Percentiles rank a stretch among this genome's conserved stretches.
phyloP scores from a whole-genome alignment of 805 yeast genomes.

The Candida dajiaensis region DNA sequence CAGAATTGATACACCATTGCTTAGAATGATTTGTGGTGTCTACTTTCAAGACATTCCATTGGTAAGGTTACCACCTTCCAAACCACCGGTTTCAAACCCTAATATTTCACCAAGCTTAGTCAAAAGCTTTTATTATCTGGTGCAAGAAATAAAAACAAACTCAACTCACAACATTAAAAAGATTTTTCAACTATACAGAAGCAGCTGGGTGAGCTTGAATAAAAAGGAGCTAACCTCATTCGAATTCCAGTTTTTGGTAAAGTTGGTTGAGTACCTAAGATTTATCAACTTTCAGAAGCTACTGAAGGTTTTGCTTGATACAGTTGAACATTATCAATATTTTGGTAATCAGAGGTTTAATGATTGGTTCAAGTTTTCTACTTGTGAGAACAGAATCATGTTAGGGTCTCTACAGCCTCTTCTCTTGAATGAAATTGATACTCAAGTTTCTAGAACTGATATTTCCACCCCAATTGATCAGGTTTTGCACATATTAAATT shows the following conservation, averaged over 20 bases:
- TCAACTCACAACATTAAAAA: conserved; percentile 26
- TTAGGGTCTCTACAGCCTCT: conserved; percentile 7
- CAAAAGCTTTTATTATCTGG: conserved; percentile 28
- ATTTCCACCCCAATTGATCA: conserved; percentile 3
- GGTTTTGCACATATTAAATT: conserved; percentile 4
- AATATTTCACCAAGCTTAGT: conserved; percentile 26
- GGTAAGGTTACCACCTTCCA: conserved; percentile 6
- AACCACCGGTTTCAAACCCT: neutral
- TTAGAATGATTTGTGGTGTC: conserved; percentile 21
- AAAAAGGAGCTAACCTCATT: conserved; percentile 8
- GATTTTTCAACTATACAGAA: conserved; percentile 26
- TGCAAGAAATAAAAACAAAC: conserved; percentile 28
- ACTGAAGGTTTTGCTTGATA: conserved; percentile 6
- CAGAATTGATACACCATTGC: conserved; percentile 12
- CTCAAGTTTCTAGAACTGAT: neutral
- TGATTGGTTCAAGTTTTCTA: conserved; percentile 11
- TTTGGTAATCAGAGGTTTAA: conserved; percentile 5
- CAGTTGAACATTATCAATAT: conserved; percentile 9
- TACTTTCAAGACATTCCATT: conserved; percentile 11
- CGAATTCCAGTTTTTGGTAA: conserved; percentile 15
- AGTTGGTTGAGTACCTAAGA: conserved; percentile 16
- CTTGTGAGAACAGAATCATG: conserved; percentile 10
- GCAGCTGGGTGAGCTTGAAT: conserved; percentile 26
- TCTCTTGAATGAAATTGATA: conserved; percentile 3
- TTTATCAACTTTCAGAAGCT: conserved; percentile 15